Conservation (phyloP, 495 filamentous ascomycete species). For the Penicillium subrubescens region DNA sequence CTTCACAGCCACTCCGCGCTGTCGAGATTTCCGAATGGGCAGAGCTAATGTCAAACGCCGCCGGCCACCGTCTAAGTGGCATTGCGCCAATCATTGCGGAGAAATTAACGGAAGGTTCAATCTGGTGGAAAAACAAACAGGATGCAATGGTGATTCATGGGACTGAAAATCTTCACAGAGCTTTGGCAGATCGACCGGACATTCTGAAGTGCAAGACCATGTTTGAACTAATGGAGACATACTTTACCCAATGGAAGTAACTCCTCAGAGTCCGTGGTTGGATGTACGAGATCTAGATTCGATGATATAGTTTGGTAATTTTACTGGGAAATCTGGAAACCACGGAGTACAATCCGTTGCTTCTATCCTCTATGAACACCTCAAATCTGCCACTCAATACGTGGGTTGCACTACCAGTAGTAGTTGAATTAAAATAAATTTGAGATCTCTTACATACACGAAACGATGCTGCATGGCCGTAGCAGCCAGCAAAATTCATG, state of each 20-base stretch:
- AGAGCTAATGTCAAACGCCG: not conserved
- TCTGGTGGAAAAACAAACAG: constrained; percentile 3
- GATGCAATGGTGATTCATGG: not conserved
- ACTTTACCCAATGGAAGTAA: not conserved
- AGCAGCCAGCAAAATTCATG: not conserved
- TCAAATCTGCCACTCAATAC: no score
- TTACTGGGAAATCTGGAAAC: no score
- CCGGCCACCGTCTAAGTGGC: not conserved
- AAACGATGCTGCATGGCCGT: not conserved
- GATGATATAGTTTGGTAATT: no score
- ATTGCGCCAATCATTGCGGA: not conserved
- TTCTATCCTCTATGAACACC: not conserved
- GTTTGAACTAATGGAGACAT: constrained; percentile 1
- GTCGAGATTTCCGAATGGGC: not conserved
- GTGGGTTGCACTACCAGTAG: no score
- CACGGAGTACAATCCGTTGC: not conserved
- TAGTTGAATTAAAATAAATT: no score
- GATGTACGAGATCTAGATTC: not conserved
- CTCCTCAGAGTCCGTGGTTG: not conserved
- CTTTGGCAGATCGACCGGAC: constrained; percentile 2
- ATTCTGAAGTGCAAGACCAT: constrained; percentile 2
- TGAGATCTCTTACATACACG: no score
- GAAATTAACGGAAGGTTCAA: not conserved
- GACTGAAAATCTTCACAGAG: constrained; percentile 3
- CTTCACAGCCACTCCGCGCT: not conserved